A percentile compares a stretch with the other conserved stretches of the same genome.
phyloP scores from a whole-genome alignment of 2,329 filamentous ascomycete genomes.

The Dryadomyces quercivorus region DNA sequence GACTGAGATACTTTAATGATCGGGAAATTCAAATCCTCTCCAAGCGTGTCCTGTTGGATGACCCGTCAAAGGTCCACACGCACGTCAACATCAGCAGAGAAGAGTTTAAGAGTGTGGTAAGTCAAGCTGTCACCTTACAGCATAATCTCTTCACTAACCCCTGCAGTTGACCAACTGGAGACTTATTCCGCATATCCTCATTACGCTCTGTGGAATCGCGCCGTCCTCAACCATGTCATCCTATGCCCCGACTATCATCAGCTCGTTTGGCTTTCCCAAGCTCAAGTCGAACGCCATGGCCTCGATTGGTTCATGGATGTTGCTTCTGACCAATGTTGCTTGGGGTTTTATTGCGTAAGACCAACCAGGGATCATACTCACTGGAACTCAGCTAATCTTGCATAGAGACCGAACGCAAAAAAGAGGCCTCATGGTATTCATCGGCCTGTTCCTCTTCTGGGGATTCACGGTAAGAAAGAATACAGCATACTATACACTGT shows the following conservation, averaged over 20 bases:
- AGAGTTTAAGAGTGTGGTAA: too few relatives aligned
- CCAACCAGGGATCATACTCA: too few relatives aligned
- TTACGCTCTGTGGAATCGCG: conserved; percentile 25
- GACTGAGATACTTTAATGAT: conserved; percentile 22
- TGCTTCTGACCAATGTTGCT: conserved; percentile 25
- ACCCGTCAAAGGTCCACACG: conserved; percentile 16
- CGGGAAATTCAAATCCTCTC: conserved; percentile 29
- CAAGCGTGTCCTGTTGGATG: conserved; percentile 27
- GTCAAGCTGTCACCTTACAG: conserved; percentile 23
- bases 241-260: conserved; percentile 39
- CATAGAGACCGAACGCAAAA: conserved; percentile 4
- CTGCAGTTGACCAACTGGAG: too few relatives aligned
- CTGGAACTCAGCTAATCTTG: neutral
- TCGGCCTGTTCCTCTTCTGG: too few relatives aligned
- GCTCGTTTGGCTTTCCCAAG: conserved; percentile 34
- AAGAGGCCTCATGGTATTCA: conserved; percentile 9
- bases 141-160: too few relatives aligned
- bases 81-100: neutral
- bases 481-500: too few relatives aligned
- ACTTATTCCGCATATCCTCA: conserved; percentile 31
- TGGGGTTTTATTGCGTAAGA: conserved; percentile 6
- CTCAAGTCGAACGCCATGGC: conserved; percentile 40
- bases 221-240: conserved; percentile 27
- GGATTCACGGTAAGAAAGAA: too few relatives aligned
- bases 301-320: conserved; percentile 40